A percentile compares a stretch with the other conserved stretches of the same genome.
Evolutionary conservation across 225 moss, liverwort and hornwort species (phyloP).

Genomic region (Takakia lepidozioides): DNA sequence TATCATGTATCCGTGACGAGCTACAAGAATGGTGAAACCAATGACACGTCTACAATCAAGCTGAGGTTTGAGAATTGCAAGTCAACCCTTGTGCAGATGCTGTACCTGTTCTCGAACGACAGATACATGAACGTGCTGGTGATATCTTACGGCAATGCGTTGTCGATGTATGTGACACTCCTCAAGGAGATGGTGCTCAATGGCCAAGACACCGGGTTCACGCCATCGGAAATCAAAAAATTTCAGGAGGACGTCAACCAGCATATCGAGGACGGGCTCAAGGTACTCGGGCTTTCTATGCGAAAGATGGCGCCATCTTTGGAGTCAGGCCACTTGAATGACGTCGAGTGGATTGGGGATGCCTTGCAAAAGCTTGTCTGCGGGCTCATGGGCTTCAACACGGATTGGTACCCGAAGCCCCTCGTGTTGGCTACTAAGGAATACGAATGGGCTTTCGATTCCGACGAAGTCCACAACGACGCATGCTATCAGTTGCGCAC

Average conservation of each 20-base stretch:
- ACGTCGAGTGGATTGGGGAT: conserved; percentile 3
- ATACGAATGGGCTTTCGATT: neutral
- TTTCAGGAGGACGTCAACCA: conserved; percentile 1
- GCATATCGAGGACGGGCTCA: conserved; percentile 1
- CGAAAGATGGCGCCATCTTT: conserved; percentile 1
- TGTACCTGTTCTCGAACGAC: conserved; percentile 1
- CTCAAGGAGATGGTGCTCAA: conserved; percentile 4
- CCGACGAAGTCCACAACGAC: conserved; percentile 3
- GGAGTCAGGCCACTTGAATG: conserved; percentile 5
- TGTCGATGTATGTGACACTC: conserved; percentile 3
- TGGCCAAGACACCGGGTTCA: conserved; percentile 2
- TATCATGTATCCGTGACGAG: conserved; percentile 3
- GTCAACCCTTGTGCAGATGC: conserved; percentile 3
- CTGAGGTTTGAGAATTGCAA: neutral
- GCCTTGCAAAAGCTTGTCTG: conserved; percentile 5
- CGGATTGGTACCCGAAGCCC: conserved; percentile 2
- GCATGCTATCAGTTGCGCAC: conserved; percentile 5
- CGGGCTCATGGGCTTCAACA: conserved; percentile 5
- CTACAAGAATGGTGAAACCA: conserved; percentile 3
- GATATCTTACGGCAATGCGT: neutral
- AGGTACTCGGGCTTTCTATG: neutral
- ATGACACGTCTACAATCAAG: neutral
- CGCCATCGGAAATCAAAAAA: neutral
- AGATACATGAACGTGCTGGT: conserved; percentile 1
- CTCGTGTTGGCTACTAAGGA: neutral